Percentiles rank a stretch among this genome's conserved stretches.
These are phyloP conservation scores for Cystofilobasidium capitatum DNA, from an alignment of 768 basidiomycete genomes.

Conservation along the genomic window DNA sequence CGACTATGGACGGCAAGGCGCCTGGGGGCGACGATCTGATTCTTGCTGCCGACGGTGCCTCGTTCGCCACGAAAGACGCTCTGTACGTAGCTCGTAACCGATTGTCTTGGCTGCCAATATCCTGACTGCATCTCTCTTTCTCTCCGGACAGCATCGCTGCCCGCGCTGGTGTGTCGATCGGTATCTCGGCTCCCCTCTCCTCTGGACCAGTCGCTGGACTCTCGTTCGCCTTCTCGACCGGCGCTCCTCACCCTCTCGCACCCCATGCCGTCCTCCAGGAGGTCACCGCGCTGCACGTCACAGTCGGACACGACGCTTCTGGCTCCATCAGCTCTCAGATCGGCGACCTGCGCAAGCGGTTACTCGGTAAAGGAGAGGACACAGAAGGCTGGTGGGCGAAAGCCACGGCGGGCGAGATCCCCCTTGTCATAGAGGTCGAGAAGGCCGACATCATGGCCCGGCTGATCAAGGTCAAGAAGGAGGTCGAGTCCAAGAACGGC, in stretches of 20 bases:
- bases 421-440: constrained; percentile 54
- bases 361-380: constrained; percentile 16
- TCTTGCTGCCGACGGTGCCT: constrained; percentile 62
- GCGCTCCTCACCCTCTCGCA: constrained; percentile 52
- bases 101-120: constrained; percentile 28
- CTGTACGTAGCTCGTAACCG: constrained; percentile 44
- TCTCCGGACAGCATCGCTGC: constrained; percentile 56
- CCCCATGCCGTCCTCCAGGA: constrained; percentile 55
- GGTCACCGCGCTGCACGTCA: constrained; percentile 58
- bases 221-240: constrained; percentile 53
- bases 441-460: constrained; percentile 63
- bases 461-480: constrained; percentile 55
- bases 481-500: constrained; percentile 47
- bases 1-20: constrained; percentile 35
- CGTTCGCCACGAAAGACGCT: constrained; percentile 59
- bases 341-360: constrained; percentile 12
- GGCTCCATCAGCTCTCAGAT: constrained; percentile 56
- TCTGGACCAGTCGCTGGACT: constrained; percentile 55
- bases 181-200: constrained; percentile 53
- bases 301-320: constrained; percentile 43
- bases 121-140: neutral
- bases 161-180: constrained; percentile 61
- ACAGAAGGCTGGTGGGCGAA: constrained; percentile 18
- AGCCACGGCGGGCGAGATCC: constrained; percentile 44
- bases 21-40: constrained; percentile 39